Evolutionary conservation across 2,329 filamentous ascomycete genomes (phyloP).

Genomic region (Monilinia laxa): DNA sequence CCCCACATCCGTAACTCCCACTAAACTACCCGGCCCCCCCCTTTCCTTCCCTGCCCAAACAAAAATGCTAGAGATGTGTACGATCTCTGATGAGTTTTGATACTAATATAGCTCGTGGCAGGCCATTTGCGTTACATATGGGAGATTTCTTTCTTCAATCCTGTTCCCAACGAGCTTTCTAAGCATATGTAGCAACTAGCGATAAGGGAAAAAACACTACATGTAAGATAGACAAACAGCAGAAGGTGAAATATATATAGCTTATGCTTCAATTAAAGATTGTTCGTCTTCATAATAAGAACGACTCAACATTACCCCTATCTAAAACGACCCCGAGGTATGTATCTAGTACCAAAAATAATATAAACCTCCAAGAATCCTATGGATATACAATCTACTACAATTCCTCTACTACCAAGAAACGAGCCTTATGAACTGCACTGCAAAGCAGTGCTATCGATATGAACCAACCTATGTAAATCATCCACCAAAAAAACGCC

Average conservation of each 20-base stretch:
- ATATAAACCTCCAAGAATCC: constrained; percentile 19
- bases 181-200: no score
- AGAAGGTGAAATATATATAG: background rate
- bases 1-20: no score
- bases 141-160: no score
- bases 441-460: constrained; percentile 21
- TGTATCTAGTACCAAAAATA: constrained; percentile 23
- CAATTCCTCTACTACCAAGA: constrained; percentile 23
- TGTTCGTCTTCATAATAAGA: background rate
- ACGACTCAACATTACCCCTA: background rate
- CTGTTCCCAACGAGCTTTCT: no score
- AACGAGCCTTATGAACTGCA: constrained; percentile 29
- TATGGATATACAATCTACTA: constrained; percentile 36
- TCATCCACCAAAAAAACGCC: constrained; percentile 19
- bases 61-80: no score
- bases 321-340: constrained; percentile 16
- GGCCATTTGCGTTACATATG: no score
- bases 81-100: no score
- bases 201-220: no score
- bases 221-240: background rate
- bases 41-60: no score
- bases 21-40: no score
- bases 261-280: constrained; percentile 18
- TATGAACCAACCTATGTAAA: constrained; percentile 19
- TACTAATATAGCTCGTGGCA: no score